These are phyloP conservation scores for Albizia julibrissin DNA, from an alignment of 306 rosid species.

Conservation along the genomic window DNA sequence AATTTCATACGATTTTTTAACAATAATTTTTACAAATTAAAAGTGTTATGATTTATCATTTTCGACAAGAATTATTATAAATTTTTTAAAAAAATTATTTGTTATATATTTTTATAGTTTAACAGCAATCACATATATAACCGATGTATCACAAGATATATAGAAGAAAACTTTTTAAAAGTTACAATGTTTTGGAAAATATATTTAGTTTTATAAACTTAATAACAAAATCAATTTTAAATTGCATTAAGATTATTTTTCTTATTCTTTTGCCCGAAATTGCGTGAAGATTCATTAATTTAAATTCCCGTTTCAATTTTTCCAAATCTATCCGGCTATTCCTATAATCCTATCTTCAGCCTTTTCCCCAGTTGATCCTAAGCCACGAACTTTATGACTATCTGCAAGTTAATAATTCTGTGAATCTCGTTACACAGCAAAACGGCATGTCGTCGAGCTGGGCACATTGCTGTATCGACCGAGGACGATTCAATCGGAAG, in stretches of 20 bases:
- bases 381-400: conserved; percentile 23
- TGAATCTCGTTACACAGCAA: background rate
- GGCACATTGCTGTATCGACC: background rate
- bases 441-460: conserved; percentile 3
- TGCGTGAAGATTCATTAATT: background rate
- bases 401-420: background rate
- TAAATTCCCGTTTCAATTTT: background rate
- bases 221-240: background rate
- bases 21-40: too few species aligned
- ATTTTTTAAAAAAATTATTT: too few species aligned
- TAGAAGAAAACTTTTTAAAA: too few species aligned
- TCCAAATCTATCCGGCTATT: background rate
- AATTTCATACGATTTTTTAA: too few species aligned
- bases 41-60: too few species aligned
- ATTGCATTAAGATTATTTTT: background rate
- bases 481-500: background rate
- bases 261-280: background rate
- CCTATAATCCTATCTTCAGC: background rate
- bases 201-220: too few species aligned
- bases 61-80: too few species aligned
- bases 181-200: too few species aligned
- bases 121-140: too few species aligned
- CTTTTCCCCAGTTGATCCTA: background rate
- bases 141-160: too few species aligned
- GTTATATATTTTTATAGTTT: too few species aligned